Base-by-base conservation (phyloP, 2,329 filamentous ascomycete genomes). In the Pseudopithomyces chartarum region DNA sequence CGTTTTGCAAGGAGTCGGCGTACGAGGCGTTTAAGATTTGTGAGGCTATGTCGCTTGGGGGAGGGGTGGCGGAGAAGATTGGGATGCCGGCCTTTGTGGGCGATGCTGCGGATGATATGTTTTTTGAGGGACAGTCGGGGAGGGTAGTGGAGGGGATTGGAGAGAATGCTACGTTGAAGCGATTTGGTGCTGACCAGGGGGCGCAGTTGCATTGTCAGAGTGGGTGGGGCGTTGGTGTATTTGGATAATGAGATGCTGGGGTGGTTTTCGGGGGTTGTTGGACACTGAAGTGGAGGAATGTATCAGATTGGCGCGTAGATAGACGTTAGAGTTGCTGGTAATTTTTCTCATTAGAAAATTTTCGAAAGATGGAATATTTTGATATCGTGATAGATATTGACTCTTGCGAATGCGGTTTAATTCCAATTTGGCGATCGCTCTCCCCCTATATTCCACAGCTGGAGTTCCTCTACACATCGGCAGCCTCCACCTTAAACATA, bases 401-500 rank as follows among this genome's bases (percentile, higher is more conserved):
- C n/a, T n/a, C n/a, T n/a, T n/a, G n/a, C n/a, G n/a, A n/a, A n/a
- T n/a, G n/a, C n/a, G 8, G 8, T 29, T 8, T 8, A 29, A 29
- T 29, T 5, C 4, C 26, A 29, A 29, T 29, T 29, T 29, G 4
- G 26, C 4, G 26, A 29, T 8, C 26, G 26, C n/a, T n/a, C n/a
- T n/a, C n/a, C n/a, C n/a, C n/a, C n/a, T n/a, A n/a, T n/a, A 29
- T 29, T 29, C 26, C 26, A 29, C 26, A 29, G 8, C 8, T 8
- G 26, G 8, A 29, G 8, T 40, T 6, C 22, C 22, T 17, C 44
- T 46, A 58, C 15, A 67, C 54, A 15, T 68, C 63, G 48, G 67
- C 72, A 38, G 70, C 52, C 8, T 73, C 67, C 2, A 75, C 61
- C 15, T 33, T 65, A 32, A 66, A 72, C 64, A 75, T 64, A 1